phyloP scores from a whole-genome alignment of 805 yeast species.

The Saturnispora halmiae region DNA sequence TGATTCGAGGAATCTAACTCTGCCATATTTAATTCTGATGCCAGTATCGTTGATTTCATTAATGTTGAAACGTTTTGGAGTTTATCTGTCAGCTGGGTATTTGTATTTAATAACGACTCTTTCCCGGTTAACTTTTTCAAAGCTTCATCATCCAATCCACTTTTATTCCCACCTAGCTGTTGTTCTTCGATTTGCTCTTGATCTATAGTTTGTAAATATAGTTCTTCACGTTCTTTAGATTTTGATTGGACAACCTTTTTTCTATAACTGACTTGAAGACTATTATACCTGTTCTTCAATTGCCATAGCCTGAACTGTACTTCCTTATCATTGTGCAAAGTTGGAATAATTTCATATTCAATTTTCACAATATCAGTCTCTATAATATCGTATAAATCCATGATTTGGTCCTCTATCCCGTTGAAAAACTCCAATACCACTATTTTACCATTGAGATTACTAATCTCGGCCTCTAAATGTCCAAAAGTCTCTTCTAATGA shows the following conservation, averaged over 20 bases:
- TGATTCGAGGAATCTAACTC: constrained; percentile 39
- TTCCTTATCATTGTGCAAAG: constrained; percentile 3
- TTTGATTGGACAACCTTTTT: constrained; percentile 22
- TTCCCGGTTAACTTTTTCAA: constrained; percentile 27
- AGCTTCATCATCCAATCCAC: constrained; percentile 19
- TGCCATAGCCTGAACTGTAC: constrained; percentile 14
- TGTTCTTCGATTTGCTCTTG: neutral
- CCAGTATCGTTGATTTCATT: constrained; percentile 40
- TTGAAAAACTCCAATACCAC: neutral
- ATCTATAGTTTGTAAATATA: constrained; percentile 11
- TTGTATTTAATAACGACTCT: constrained; percentile 37
- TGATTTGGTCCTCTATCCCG: constrained; percentile 9
- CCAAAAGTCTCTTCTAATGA: neutral
- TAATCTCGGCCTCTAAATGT: neutral
- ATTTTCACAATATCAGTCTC: constrained; percentile 14
- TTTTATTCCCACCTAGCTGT: constrained; percentile 8
- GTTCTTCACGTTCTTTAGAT: constrained; percentile 14
- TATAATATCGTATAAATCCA: constrained; percentile 18
- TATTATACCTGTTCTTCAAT: constrained; percentile 20
- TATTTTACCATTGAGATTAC: neutral
- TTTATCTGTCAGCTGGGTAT: constrained; percentile 37
- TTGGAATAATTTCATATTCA: constrained; percentile 12
- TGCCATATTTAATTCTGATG: constrained; percentile 42
- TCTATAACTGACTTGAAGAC: constrained; percentile 23
- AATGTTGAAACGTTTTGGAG: constrained; percentile 41